Conservation (phyloP, 163 green algal genomes). For the Scenedesmus sp. region DNA sequence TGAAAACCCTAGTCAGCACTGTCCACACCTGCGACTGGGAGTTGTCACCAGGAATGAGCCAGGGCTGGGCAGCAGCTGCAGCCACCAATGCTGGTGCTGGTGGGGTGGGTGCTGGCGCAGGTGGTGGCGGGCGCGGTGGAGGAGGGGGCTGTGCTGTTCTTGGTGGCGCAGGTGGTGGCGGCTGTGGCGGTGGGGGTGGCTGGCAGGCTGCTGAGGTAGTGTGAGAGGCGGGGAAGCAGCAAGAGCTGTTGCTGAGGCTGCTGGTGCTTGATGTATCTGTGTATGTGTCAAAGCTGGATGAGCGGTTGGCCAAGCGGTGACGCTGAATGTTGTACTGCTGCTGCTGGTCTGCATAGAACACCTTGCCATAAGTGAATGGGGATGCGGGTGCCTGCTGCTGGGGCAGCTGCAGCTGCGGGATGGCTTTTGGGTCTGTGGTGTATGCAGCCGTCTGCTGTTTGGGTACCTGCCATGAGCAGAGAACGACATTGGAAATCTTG, state of each 20-base stretch:
- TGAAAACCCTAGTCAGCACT: background rate
- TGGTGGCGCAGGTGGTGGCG: background rate
- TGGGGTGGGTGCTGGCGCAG: constrained; percentile 84
- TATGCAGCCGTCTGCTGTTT: background rate
- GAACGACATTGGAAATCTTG: no score
- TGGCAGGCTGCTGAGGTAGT: background rate
- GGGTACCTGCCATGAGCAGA: background rate
- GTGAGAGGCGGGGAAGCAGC: background rate
- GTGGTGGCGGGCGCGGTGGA: constrained; percentile 63
- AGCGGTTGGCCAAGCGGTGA: background rate
- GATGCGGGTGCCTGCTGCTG: constrained; percentile 1
- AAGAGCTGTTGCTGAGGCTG: background rate
- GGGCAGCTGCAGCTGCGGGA: background rate
- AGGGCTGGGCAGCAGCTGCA: background rate
- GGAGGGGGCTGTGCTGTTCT: background rate
- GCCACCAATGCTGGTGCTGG: constrained; percentile 68
- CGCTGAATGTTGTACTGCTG: background rate
- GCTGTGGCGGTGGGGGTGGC: background rate
- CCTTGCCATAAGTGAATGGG: background rate
- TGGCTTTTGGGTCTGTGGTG: background rate
- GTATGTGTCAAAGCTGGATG: background rate
- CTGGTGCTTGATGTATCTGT: background rate
- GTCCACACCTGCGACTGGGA: background rate
- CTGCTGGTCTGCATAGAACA: background rate
- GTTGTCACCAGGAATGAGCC: background rate